Evolutionary conservation across 2,329 filamentous ascomycete species (phyloP), one percentile per base, ranked within the genome.

Genomic region (Fusarium nisikadoi): DNA sequence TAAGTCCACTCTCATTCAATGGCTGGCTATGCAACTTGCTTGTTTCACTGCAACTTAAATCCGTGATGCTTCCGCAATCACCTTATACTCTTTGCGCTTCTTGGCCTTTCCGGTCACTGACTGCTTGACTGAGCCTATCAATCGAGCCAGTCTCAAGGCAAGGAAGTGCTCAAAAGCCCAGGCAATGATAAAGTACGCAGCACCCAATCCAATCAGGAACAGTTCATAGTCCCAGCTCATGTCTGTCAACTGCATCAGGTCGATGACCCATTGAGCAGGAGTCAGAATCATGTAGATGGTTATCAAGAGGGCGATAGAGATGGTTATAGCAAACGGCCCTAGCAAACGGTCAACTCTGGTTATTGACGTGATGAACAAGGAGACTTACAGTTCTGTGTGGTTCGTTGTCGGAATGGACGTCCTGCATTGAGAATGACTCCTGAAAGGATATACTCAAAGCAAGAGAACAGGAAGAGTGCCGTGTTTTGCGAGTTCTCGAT

Each of bases 401-500:
- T 94, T 20, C 89, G 88, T 76, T 96, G 93, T 59, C 96, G 88
- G 83, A 97, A 99, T 2, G 96, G 96, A 38, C 89, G 91, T 2
- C 96, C 97, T n/a, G 96, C 94, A 75, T 93, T 97, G 35, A 99
- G 86, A 2, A 98, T 92, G 42, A 98, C 87, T 8, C 94, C 96
- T 0, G 94, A 93, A 27, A 98, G 86, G 41, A 97, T 97, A 81
- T 99, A 99, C 80, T 98, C 95, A 78, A 95, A 98, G 80, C 94
- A 98, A 4, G 93, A 97, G 9, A 95, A 86, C 35, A 98, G 83
- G 84, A 99, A 99, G 3, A 99, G 84, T 0, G 93, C 91, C 0
- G 95, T 97, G 77, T 99, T 98, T 77, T 98, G 93, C 14, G 94
- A 97, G 81, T 98, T 98, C 76, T 92, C 88, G 58, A 95, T 92